Percentiles rank a stretch among this genome's conserved stretches.
phyloP scores from a whole-genome alignment of 176 grass and related monocot species.

The Carex pumila region DNA sequence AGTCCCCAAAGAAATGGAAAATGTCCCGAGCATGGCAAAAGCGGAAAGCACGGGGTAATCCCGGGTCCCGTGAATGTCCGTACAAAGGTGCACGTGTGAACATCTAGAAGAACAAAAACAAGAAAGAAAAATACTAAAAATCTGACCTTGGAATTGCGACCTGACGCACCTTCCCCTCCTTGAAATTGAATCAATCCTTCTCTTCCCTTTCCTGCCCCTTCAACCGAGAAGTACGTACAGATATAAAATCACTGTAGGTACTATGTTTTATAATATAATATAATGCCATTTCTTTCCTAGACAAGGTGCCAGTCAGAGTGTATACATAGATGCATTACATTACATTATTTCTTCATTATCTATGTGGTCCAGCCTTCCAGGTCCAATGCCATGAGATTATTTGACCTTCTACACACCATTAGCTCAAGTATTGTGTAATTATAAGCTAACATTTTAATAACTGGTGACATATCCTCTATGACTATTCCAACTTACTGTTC shows the following conservation, averaged over 20 bases:
- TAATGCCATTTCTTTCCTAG: background rate
- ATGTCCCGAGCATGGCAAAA: background rate
- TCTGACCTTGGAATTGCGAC: constrained; percentile 9
- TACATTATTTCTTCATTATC: background rate
- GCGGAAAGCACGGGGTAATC: constrained; percentile 20
- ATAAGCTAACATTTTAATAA: too few species aligned
- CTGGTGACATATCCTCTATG: background rate
- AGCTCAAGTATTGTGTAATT: too few species aligned
- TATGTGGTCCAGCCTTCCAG: background rate
- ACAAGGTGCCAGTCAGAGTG: background rate
- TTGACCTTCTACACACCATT: background rate
- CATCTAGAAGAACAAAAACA: constrained; percentile 18
- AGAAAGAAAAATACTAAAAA: background rate
- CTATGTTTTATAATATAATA: background rate
- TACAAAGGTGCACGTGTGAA: constrained; percentile 17
- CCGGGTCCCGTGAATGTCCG: background rate
- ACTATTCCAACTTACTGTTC: background rate
- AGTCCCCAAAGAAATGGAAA: background rate
- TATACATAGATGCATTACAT: background rate
- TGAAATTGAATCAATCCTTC: background rate
- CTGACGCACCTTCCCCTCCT: background rate
- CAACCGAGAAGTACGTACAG: background rate
- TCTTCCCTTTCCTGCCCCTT: background rate
- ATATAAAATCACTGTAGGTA: background rate
- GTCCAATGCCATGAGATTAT: background rate